Evolutionary conservation across 1,139 yeast genomes (phyloP), one percentile per base, ranked within the genome.

Genomic region (Suhomyces taliae): DNA sequence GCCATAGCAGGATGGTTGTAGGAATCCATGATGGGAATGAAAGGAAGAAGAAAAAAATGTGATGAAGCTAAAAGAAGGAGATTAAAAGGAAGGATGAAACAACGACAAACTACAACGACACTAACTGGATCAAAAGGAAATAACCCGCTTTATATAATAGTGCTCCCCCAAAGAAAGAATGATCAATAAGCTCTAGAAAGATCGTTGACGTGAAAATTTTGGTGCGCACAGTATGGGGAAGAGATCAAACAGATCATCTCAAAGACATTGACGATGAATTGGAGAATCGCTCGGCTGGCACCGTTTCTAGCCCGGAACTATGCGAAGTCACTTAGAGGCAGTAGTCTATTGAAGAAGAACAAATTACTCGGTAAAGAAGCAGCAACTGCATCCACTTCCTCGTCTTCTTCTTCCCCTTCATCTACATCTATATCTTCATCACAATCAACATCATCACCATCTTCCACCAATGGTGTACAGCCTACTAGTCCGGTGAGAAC

Each of bases 401-500:
- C 32, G n/a, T 9, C 9, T 9, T 9, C 32, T 9, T 29, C 32
- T 9, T 29, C 32, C 4, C 9, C 4, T 9, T 9, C 32, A 29
- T 29, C 32, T 29, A 9, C 32, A 29, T 11, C 32, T 8, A 11
- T 4, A 29, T 29, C 32, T 8, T 29, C 32, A 29, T 29, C 32
- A 29, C 32, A 9, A 29, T 11, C 32, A 29, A 29, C n/a, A 29
- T 7, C 32, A 29, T 9, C 32, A 29, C n/a, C 32, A 29, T 11
- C 32, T 9, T 29, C 7, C 11, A 9, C 7, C 32, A 29, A 9
- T 11, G n/a, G 11, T 29, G 32, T 70, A 4, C 84, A 79, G 36
- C 83, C 85, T 1, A 52, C 52, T 0, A 41, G 58, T 0, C 95
- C 96, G 0, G 96, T 85, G 0, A 68, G 97, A 53, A 90, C 98